Percentiles rank a stretch among this genome's conserved stretches.
These are phyloP conservation scores for Sporothrix protearum DNA, from an alignment of 2,329 filamentous ascomycete species.

Conservation along the genomic window DNA sequence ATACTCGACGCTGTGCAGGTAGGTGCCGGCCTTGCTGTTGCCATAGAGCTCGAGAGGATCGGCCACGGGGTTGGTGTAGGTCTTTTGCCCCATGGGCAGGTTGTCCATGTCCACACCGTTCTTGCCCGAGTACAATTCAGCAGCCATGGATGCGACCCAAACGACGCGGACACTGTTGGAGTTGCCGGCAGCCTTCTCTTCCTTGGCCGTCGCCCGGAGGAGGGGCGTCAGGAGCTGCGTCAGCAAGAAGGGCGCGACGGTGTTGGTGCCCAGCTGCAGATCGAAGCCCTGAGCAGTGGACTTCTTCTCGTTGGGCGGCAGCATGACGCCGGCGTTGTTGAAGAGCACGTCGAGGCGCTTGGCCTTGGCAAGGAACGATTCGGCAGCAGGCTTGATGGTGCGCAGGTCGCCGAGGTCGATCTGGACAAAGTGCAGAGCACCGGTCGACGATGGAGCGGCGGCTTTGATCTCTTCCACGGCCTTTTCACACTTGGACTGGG, in stretches of 20 bases:
- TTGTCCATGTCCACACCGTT: slow-evolving; percentile 28
- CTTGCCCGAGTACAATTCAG: slow-evolving; percentile 17
- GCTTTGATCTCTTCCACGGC: slow-evolving; percentile 43
- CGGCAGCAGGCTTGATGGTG: slow-evolving; percentile 31
- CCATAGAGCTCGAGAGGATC: slow-evolving; percentile 27
- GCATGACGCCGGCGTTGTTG: slow-evolving; percentile 43
- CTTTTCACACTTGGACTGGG: slow-evolving; percentile 38
- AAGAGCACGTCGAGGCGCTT: slow-evolving; percentile 38
- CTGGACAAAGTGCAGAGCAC: slow-evolving; percentile 36
- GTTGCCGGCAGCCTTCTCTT: not conserved
- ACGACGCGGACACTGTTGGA: slow-evolving; percentile 28
- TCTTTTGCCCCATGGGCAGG: slow-evolving; percentile 25
- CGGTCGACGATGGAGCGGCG: slow-evolving; percentile 27
- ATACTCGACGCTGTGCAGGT: slow-evolving; percentile 30
- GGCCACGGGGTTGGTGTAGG: slow-evolving; percentile 22
- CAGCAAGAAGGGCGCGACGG: slow-evolving; percentile 28
- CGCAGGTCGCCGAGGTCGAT: slow-evolving; percentile 35
- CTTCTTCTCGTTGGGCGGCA: slow-evolving; percentile 27
- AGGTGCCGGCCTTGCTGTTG: slow-evolving; percentile 32
- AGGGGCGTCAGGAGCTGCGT: slow-evolving; percentile 31
- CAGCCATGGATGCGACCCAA: slow-evolving; percentile 30
- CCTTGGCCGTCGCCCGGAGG: slow-evolving; percentile 27
- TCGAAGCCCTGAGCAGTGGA: slow-evolving; percentile 47
- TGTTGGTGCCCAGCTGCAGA: slow-evolving; percentile 29
- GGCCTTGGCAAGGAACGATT: slow-evolving; percentile 30